Conservation (phyloP, 2,329 filamentous ascomycete species). For the Exophiala aquamarina region DNA sequence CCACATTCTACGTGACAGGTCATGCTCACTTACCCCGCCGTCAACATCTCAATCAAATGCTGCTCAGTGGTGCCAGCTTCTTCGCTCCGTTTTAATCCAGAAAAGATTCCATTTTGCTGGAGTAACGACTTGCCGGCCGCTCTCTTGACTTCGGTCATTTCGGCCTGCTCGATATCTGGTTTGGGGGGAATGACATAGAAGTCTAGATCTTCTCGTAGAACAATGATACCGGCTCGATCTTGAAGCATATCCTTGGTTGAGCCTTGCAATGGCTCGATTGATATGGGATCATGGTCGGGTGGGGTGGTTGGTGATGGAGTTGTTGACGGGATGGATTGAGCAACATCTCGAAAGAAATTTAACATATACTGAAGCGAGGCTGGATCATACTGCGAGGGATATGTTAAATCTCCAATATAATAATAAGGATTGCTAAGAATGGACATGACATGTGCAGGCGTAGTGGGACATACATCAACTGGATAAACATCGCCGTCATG, state of each 20-base stretch:
- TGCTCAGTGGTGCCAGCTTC: constrained; percentile 96
- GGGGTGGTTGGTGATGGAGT: constrained; percentile 65
- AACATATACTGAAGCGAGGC: constrained; percentile 98
- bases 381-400: constrained; percentile 80
- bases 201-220: constrained; percentile 91
- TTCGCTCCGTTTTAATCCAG: constrained; percentile 89
- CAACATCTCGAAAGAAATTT: constrained; percentile 94
- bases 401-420: constrained; percentile 52
- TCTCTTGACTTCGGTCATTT: constrained; percentile 96
- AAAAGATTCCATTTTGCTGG: constrained; percentile 92
- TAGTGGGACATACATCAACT: constrained; percentile 76
- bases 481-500: constrained; percentile 92
- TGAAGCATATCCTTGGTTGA: constrained; percentile 75
- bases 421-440: constrained; percentile 29
- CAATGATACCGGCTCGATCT: constrained; percentile 92
- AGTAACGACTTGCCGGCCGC: constrained; percentile 85
- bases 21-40: constrained; percentile 73
- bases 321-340: constrained; percentile 86
- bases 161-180: constrained; percentile 76
- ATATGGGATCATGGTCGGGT: constrained; percentile 59
- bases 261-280: constrained; percentile 71
- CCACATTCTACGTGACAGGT: neutral
- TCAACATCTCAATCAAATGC: constrained; percentile 98
- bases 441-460: constrained; percentile 25
- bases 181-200: constrained; percentile 94